Base-by-base conservation (phyloP, 2,329 filamentous ascomycete genomes). In the Microsporum audouinii region DNA sequence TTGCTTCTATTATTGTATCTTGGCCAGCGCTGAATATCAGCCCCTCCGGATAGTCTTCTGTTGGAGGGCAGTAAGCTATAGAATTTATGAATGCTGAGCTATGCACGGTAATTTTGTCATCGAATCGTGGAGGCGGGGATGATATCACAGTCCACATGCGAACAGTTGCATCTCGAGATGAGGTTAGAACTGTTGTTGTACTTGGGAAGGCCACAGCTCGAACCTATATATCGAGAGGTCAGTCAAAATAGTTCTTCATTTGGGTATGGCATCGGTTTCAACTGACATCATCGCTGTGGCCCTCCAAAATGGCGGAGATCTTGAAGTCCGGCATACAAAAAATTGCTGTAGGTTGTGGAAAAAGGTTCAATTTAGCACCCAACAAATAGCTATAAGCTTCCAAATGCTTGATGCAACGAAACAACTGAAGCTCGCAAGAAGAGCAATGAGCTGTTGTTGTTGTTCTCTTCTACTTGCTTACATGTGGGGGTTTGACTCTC, bases 211-310 rank as follows among this genome's bases (percentile, higher is more conserved):
- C 81, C 68, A 96, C 88, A 65, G 85, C 88, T 68, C 92, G 90
- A 68, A 99, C 92, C 92, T 97, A 67, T 29, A 63, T 34, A 51
- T 29, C 23, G 31, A 51, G 23, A 27, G 34, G 17, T 56, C 60
- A 64, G 61, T 63, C 60, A 36, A 61, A 62, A 47, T 23, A 47
- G 63, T 66, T 63, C 64, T 57, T 7, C 58, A 62, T 65, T 59
- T 60, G 41, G 63, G 51, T 47, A 58, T 43, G 60, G 51, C 12
- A 36, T 29, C 33, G 10, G 7, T 43, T 63, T 61, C 60, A 63
- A 75, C 86, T 76, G 81, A 96, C 94, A 84, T 99, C 94, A 73
- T 94, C 88, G 74, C 94, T 88, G 74, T 99, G 94, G 70, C 90
- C 92, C 67, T 85, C 79, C 66, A 99, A 82, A 71, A 89, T 88